Evolutionary conservation across 2,329 filamentous ascomycete species (phyloP).

Genomic region (Alternaria alternata): DNA sequence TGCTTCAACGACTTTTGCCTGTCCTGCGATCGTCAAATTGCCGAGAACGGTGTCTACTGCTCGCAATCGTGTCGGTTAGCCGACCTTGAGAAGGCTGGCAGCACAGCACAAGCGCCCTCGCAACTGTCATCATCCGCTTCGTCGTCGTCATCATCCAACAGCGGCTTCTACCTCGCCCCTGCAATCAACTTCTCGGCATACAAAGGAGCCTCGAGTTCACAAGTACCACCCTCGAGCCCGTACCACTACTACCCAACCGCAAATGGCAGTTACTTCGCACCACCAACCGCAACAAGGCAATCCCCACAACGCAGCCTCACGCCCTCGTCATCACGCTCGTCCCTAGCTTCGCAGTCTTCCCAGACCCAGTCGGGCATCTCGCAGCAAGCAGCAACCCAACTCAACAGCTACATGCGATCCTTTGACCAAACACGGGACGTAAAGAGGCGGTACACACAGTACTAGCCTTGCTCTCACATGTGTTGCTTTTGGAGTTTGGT

Average conservation of each 20-base stretch:
- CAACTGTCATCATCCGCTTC: constrained; percentile 63
- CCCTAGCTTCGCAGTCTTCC: constrained; percentile 76
- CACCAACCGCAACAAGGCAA: constrained; percentile 37
- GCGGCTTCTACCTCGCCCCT: constrained; percentile 73
- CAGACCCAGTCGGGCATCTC: constrained; percentile 66
- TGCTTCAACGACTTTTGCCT: constrained; percentile 96
- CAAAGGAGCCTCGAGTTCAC: constrained; percentile 63
- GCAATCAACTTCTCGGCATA: constrained; percentile 77
- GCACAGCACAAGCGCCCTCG: constrained; percentile 47
- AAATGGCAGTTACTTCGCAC: constrained; percentile 50
- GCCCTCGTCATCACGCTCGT: constrained; percentile 80
- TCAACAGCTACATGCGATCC: constrained; percentile 84
- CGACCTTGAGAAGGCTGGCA: constrained; percentile 77
- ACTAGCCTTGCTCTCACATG: constrained; percentile 21
- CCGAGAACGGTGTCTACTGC: constrained; percentile 81
- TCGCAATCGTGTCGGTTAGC: constrained; percentile 89
- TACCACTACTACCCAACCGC: constrained; percentile 47
- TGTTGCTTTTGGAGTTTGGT: constrained; percentile 24
- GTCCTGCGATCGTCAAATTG: constrained; percentile 88
- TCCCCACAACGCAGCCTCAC: constrained; percentile 54
- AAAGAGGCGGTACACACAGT: constrained; percentile 53
- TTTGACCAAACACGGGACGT: constrained; percentile 82
- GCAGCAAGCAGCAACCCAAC: constrained; percentile 78
- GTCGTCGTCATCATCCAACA: constrained; percentile 60
- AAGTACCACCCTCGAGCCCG: constrained; percentile 57